Conservation (phyloP, 2,329 filamentous ascomycete genomes). For the Tothia fuscella region DNA sequence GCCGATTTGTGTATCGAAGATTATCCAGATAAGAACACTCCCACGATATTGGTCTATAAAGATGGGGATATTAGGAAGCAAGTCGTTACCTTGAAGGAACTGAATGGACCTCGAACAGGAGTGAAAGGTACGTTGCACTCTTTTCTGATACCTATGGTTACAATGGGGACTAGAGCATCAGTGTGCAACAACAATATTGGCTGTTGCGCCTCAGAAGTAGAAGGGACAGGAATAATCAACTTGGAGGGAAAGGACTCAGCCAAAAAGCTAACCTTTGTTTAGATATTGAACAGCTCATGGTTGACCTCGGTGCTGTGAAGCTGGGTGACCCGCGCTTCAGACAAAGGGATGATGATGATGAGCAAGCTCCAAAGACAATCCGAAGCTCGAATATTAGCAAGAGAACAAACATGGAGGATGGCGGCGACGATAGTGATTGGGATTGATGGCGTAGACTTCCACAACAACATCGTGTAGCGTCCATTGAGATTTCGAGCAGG, state of each 20-base stretch:
- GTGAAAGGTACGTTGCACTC: conserved; percentile 36
- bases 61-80: conserved; percentile 89
- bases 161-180: too few relatives aligned
- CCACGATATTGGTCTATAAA: conserved; percentile 84
- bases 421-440: conserved; percentile 48
- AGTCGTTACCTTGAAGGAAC: conserved; percentile 72
- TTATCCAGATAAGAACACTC: conserved; percentile 89
- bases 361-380: conserved; percentile 44
- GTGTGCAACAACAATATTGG: too few relatives aligned
- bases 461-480: not conserved
- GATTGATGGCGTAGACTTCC: conserved; percentile 38
- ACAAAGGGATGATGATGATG: conserved; percentile 47
- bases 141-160: not conserved
- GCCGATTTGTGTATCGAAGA: conserved; percentile 90
- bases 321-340: conserved; percentile 67
- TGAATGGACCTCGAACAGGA: conserved; percentile 60
- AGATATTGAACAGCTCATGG: conserved; percentile 69
- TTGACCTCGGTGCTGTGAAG: conserved; percentile 70
- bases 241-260: too few relatives aligned
- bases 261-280: too few relatives aligned
- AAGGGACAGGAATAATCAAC: too few relatives aligned
- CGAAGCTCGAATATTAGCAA: conserved; percentile 29
- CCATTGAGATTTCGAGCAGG: too few relatives aligned
- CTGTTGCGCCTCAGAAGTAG: too few relatives aligned
- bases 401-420: conserved; percentile 17